Evolutionary conservation across 768 basidiomycete species (phyloP), one percentile per base, ranked within the genome.

Genomic region (Podaxis sp.): DNA sequence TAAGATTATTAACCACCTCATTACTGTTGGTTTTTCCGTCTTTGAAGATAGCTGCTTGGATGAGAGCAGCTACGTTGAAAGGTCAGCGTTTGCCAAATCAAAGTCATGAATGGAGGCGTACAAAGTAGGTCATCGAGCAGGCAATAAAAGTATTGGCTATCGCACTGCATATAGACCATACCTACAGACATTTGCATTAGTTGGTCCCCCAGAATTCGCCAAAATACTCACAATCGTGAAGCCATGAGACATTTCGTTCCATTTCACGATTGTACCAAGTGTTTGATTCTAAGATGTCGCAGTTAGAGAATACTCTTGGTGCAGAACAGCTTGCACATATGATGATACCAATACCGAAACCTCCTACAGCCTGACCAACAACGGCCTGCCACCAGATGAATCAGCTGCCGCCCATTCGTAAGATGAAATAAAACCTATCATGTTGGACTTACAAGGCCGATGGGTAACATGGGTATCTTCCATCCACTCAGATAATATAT

Each of bases 21-120:
- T 50, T 10, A 62, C n/a, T 7, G 60, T 12, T 2, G 41, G 15
- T 8, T 36, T 50, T n/a, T 46, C 20, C 4, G n/a, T 20, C 17
- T 15, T 36, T 11, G 53, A 56, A 20, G 36, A 17, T 24, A 56
- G 50, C 7, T 11, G 24, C 2, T 33, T 15, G 20, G 15, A 38
- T 7, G 24, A 50, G 4, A 62, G 40, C 11, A 62, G 36, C 60
- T 62, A 4, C n/a, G 2, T 10, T 22, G n/a, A 20, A 71, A 56
- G 60, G 58, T 79, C 30, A 65, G 8, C 20, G 1, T 33, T 33
- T 33, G 8, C 33, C 33, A 33, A 33, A 33, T 8, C 33, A 33
- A 33, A 33, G 8, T 10, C 33, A 33, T 5, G 17, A 60, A 52
- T 17, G 20, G 15, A 10, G 33, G 33, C 60, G 5, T 24, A 62